A percentile compares a stretch with the other conserved stretches of the same genome.
phyloP scores from a whole-genome alignment of 148 eudicot species.

The Agrostemma githago region DNA sequence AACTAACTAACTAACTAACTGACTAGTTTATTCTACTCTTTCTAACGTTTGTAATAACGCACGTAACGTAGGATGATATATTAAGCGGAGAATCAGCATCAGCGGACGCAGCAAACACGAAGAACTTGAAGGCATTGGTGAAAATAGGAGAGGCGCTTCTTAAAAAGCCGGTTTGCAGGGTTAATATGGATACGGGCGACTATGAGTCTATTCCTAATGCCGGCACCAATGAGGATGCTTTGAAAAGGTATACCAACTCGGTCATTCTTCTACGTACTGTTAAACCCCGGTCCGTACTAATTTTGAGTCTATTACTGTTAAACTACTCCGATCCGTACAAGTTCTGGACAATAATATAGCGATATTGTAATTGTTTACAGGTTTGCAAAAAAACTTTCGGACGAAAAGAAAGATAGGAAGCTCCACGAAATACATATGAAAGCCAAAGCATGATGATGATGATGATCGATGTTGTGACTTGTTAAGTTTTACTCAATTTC shows the following conservation, averaged over 20 bases:
- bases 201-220: constrained; percentile 38
- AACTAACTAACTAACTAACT: too few species aligned
- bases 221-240: constrained; percentile 41
- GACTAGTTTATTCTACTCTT: too few species aligned
- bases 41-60: constrained; percentile 41
- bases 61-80: constrained; percentile 44
- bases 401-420: constrained; percentile 23
- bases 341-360: too few species aligned
- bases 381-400: constrained; percentile 23
- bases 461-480: too few species aligned
- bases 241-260: constrained; percentile 28
- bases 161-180: constrained; percentile 36
- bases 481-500: too few species aligned
- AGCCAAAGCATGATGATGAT: neutral
- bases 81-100: constrained; percentile 32
- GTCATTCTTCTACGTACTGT: neutral
- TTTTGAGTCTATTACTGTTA: neutral
- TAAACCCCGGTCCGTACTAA: neutral
- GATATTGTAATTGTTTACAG: constrained; percentile 20
- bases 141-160: constrained; percentile 40
- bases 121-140: constrained; percentile 37
- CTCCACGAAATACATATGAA: neutral
- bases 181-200: constrained; percentile 32
- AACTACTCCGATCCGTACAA: too few species aligned
- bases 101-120: constrained; percentile 32